Conservation (phyloP, 164 flowering plant genomes). For the Taxillus chinensis region DNA sequence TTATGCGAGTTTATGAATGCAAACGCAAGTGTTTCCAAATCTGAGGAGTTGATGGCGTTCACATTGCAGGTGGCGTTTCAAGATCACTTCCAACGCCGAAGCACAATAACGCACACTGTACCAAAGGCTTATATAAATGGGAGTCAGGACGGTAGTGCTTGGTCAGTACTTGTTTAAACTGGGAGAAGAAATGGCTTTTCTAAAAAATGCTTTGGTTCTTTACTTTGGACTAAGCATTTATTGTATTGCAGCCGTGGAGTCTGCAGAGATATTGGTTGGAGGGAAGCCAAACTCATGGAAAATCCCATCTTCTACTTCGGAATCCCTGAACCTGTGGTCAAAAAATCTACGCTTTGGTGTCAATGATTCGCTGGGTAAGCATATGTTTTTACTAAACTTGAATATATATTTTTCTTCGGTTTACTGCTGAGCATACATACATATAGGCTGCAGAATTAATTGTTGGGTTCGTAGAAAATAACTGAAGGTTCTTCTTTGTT, state of each 20-base stretch:
- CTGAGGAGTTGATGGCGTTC: too few relatives aligned
- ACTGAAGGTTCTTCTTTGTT: not conserved
- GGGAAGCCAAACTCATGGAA: not conserved
- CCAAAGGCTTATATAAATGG: too few relatives aligned
- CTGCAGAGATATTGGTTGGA: not conserved
- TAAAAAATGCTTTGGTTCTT: not conserved
- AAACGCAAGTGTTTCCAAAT: too few relatives aligned
- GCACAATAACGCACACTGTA: too few relatives aligned
- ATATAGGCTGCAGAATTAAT: not conserved
- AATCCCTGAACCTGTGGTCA: not conserved
- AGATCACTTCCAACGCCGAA: too few relatives aligned
- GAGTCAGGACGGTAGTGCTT: too few relatives aligned
- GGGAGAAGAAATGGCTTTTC: not conserved
- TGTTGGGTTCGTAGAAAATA: not conserved
- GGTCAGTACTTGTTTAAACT: too few relatives aligned
- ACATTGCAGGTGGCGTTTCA: too few relatives aligned
- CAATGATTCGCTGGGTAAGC: not conserved
- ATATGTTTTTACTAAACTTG: not conserved
- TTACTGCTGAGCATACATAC: too few relatives aligned
- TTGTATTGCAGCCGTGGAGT: not conserved
- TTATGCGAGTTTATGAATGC: too few relatives aligned
- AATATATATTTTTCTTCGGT: too few relatives aligned
- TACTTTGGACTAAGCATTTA: not conserved
- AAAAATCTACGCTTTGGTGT: not conserved
- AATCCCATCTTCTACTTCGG: not conserved